Conservation (phyloP, 108 stramenopile genomes). For the Craspedostauros australis region DNA sequence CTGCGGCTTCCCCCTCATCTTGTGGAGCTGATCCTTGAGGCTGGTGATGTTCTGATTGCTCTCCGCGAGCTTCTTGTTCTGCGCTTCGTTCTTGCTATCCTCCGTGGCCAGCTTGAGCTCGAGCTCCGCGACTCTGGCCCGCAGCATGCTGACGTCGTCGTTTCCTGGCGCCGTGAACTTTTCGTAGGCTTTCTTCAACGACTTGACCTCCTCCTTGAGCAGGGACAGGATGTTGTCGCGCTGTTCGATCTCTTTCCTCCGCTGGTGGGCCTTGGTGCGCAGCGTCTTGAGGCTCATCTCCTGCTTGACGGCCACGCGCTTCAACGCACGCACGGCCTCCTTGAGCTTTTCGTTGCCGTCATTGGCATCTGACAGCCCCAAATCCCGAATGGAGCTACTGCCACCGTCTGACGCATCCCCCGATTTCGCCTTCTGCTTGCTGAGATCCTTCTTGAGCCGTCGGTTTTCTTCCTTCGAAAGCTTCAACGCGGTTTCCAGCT, state of each 20-base stretch:
- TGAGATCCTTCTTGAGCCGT: constrained; percentile 7
- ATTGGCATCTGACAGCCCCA: background rate
- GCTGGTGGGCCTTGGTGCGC: constrained; percentile 24
- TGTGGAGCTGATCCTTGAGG: constrained; percentile 6
- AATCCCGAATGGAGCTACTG: background rate
- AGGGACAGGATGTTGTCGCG: constrained; percentile 11
- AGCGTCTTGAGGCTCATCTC: constrained; percentile 22
- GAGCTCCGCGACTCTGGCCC: constrained; percentile 8
- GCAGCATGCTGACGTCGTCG: background rate
- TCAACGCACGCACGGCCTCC: constrained; percentile 28
- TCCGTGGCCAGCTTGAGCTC: constrained; percentile 13
- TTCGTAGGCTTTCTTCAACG: constrained; percentile 2
- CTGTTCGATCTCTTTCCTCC: constrained; percentile 13
- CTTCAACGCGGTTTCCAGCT: constrained; percentile 21
- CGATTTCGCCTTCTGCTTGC: background rate
- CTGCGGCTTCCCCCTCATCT: background rate
- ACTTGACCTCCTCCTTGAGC: constrained; percentile 15
- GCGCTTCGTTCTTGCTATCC: constrained; percentile 5
- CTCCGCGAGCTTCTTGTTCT: constrained; percentile 4
- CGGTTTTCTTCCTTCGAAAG: constrained; percentile 26
- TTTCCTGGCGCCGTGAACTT: background rate
- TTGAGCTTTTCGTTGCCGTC: constrained; percentile 15
- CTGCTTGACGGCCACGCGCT: constrained; percentile 32
- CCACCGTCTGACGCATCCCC: background rate
- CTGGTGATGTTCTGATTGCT: constrained; percentile 5